Evolutionary conservation across 768 basidiomycete genomes (phyloP), one percentile per base, ranked within the genome.

Genomic region (Boletellus ananas): DNA sequence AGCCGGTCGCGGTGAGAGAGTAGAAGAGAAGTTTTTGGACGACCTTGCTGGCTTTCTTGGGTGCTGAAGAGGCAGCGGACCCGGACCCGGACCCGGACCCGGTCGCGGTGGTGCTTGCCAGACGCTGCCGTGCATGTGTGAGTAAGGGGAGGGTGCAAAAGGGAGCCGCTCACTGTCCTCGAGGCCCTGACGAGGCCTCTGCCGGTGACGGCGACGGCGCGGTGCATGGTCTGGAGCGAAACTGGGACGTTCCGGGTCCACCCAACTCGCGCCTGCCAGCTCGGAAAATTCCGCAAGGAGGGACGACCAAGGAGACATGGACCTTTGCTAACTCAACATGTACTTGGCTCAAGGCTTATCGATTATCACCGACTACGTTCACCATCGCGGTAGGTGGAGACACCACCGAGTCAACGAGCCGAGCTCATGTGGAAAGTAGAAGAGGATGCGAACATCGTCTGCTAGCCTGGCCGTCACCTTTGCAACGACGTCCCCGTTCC

Each of bases 11-110:
- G 10, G 81, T 76, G 37, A 85, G 70, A 14, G 89, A 84, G 47
- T 86, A 82, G 68, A 85, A 73, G 29, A 94, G 64, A 45, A 91
- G 69, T 45, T 71, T 75, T 49, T 83, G 78, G 40, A 90, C 69
- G 47, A 82, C 50, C 43, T 70, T 66, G 54, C 72, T 79, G 64
- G 78, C 78, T 68, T 81, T 82, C 63, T 76, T 76, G 8, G 79
- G 76, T 9, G 59, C 29, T 29, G 29, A 29, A 7, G 29, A 29
- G 18, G 58, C 43, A 10, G 57, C 20, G 13, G 61, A 16, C 6
- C 58, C 50, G 13, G 46, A n/a, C 16, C 47, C 20, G 13, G 61
- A 16, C 6, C 58, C 50, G 13, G 46, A n/a, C 16, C 47, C 25
- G 2, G 79, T 58, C 34, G 77, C 62, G 49, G 84, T 85, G 37